Evolutionary conservation across 2,329 filamentous ascomycete genomes (phyloP).

Genomic region (Pestalotiopsis sp.): DNA sequence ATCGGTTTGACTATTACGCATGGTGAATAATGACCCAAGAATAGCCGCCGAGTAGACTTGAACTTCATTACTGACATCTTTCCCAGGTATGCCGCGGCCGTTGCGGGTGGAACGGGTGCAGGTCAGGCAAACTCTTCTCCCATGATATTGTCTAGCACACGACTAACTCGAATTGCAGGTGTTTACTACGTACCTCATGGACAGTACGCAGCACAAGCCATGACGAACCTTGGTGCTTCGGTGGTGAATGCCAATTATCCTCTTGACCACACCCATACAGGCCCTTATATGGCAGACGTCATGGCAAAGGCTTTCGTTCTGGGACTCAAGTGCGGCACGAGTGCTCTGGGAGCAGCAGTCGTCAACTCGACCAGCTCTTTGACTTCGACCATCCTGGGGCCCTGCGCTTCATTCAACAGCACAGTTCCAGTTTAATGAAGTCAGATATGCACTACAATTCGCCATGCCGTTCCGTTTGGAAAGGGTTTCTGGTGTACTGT

Average conservation of each 20-base stretch:
- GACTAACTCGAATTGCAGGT: slow-evolving; percentile 27
- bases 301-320: slow-evolving; percentile 61
- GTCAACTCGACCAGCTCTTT: slow-evolving; percentile 35
- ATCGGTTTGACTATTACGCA: slow-evolving; percentile 60
- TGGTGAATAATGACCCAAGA: slow-evolving; percentile 20
- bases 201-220: slow-evolving; percentile 57
- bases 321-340: slow-evolving; percentile 51
- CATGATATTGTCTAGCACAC: neutral
- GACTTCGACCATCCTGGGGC: slow-evolving; percentile 29
- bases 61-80: neutral
- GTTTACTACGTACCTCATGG: slow-evolving; percentile 63
- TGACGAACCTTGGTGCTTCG: slow-evolving; percentile 48
- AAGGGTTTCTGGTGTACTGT: no score
- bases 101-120: slow-evolving; percentile 34
- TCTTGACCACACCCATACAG: slow-evolving; percentile 66
- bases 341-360: slow-evolving; percentile 37
- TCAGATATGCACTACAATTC: no score
- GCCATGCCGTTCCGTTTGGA: no score
- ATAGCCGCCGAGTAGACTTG: neutral
- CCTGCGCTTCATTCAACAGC: slow-evolving; percentile 31
- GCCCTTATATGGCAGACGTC: slow-evolving; percentile 54
- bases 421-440: slow-evolving; percentile 25
- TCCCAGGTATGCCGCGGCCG: slow-evolving; percentile 36
- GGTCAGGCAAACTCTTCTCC: neutral
- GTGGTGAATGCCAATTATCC: slow-evolving; percentile 58